A percentile compares a stretch with the other conserved stretches of the same genome.
phyloP scores from a whole-genome alignment of 2,329 filamentous ascomycete species.

The Diaporthe ampelina region DNA sequence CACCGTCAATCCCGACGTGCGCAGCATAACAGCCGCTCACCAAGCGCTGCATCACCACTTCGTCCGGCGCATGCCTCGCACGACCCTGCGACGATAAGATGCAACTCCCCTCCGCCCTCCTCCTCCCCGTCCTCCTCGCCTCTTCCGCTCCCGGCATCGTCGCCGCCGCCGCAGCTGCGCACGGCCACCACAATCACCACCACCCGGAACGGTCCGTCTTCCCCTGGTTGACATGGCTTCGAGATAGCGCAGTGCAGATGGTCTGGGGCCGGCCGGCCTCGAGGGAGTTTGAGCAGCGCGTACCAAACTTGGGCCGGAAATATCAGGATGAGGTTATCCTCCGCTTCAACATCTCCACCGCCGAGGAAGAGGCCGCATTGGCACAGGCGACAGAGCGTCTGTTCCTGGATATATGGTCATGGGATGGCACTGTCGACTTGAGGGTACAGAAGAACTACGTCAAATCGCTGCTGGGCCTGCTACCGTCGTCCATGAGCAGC shows the following conservation, averaged over 20 bases:
- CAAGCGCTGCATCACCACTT: constrained; percentile 8
- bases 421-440: constrained; percentile 86
- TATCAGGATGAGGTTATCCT: constrained; percentile 90
- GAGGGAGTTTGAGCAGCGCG: constrained; percentile 47
- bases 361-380: constrained; percentile 77
- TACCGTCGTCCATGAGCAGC: constrained; percentile 80
- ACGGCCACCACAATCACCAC: constrained; percentile 39
- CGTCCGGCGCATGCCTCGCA: constrained; percentile 6
- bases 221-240: constrained; percentile 64
- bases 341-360: constrained; percentile 83
- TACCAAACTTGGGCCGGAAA: constrained; percentile 48
- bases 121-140: constrained; percentile 34
- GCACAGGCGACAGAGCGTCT: constrained; percentile 81
- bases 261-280: constrained; percentile 62
- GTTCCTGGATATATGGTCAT: constrained; percentile 86
- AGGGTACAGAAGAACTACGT: constrained; percentile 82
- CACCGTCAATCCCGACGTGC: constrained; percentile 18
- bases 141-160: constrained; percentile 21
- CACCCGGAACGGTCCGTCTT: constrained; percentile 51
- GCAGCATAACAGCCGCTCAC: background rate
- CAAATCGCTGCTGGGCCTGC: constrained; percentile 80
- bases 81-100: constrained; percentile 34
- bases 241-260: constrained; percentile 63
- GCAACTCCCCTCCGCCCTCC: constrained; percentile 31
- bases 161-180: constrained; percentile 38